These are phyloP conservation scores for Mycocentrospora acerina DNA, from an alignment of 2,329 filamentous ascomycete species.

Conservation along the genomic window DNA sequence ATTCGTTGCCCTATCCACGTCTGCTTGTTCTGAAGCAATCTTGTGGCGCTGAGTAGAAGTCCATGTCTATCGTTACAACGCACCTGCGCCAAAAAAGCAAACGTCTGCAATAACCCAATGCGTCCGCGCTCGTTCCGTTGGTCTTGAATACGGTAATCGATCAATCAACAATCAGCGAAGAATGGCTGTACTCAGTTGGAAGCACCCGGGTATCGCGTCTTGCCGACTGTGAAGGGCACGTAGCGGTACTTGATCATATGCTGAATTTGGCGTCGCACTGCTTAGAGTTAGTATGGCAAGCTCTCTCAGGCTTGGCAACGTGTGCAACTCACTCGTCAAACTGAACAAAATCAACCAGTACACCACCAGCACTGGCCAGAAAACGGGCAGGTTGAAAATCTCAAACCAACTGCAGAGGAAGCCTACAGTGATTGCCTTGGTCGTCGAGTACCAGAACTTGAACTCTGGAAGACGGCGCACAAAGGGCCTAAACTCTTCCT, in stretches of 20 bases:
- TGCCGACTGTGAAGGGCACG: constrained; percentile 89
- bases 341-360: constrained; percentile 98
- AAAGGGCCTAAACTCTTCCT: constrained; percentile 96
- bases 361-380: constrained; percentile 97
- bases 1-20: constrained; percentile 10
- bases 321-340: constrained; percentile 75
- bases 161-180: constrained; percentile 3
- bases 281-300: constrained; percentile 5
- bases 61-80: constrained; percentile 24
- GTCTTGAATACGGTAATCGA: not conserved
- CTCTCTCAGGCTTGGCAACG: not conserved
- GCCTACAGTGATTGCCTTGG: constrained; percentile 77
- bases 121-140: not conserved
- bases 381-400: constrained; percentile 94
- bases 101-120: constrained; percentile 7
- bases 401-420: constrained; percentile 92
- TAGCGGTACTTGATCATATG: constrained; percentile 99
- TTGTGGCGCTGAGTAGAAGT: constrained; percentile 15
- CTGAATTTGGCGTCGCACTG: constrained; percentile 98
- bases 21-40: constrained; percentile 14
- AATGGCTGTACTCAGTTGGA: constrained; percentile 21
- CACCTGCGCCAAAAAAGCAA: constrained; percentile 17
- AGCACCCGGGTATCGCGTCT: constrained; percentile 51
- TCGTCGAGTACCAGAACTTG: constrained; percentile 99
- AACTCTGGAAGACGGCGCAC: constrained; percentile 96